Percentiles rank a stretch among this genome's conserved stretches.
Evolutionary conservation across 371 early-diverging fungal species (phyloP).

Genomic region (Rhizomucor pusillus): DNA sequence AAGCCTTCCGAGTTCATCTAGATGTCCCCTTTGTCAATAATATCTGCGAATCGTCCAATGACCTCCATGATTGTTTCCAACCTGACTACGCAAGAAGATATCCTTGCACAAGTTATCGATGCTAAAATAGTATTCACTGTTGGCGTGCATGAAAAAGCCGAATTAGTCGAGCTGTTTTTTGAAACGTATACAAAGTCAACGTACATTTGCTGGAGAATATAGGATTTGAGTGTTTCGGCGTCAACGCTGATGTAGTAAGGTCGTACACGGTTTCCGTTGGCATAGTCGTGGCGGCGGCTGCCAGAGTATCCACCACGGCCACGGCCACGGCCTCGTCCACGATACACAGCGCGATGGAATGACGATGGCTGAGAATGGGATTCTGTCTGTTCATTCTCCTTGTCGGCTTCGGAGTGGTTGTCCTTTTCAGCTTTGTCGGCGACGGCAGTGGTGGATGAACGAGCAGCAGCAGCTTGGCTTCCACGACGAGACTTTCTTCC

Average conservation of each 20-base stretch:
- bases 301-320: slow-evolving; percentile 24
- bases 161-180: not conserved
- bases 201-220: slow-evolving; percentile 64
- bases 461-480: slow-evolving; percentile 12
- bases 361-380: slow-evolving; percentile 10
- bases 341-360: slow-evolving; percentile 24
- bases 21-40: not conserved
- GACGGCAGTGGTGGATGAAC: slow-evolving; percentile 2
- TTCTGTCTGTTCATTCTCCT: not conserved
- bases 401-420: not conserved
- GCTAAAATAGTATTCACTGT: slow-evolving; percentile 90
- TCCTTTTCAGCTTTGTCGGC: not conserved
- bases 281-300: slow-evolving; percentile 27
- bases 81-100: slow-evolving; percentile 82
- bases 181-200: not conserved
- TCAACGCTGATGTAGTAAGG: slow-evolving; percentile 47
- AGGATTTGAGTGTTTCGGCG: slow-evolving; percentile 54
- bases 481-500: slow-evolving; percentile 19
- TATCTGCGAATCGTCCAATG: not conserved
- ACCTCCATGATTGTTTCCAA: not conserved
- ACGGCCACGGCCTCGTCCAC: slow-evolving; percentile 36
- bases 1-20: slow-evolving; percentile 84
- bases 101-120: slow-evolving; percentile 94
- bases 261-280: slow-evolving; percentile 24
- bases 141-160: slow-evolving; percentile 3